Percentiles rank a stretch among this genome's conserved stretches.
Conservation (phyloP, 2,329 filamentous ascomycete genomes). For the Phaeosphaeria sp. region DNA sequence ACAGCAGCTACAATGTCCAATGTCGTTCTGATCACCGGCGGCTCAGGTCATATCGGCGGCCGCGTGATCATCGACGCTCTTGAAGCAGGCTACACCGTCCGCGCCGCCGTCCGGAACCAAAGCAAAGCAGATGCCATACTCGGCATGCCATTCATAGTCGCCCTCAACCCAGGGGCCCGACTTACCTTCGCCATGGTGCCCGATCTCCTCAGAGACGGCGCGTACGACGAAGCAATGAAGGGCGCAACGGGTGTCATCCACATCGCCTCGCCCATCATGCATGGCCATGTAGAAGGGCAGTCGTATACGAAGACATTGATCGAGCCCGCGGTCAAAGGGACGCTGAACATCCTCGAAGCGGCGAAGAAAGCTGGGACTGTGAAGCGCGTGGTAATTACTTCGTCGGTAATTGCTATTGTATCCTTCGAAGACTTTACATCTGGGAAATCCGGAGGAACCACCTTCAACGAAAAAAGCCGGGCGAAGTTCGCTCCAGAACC, state of each 20-base stretch:
- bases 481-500: not conserved
- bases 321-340: not conserved
- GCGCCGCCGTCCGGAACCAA: not conserved
- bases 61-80: not conserved
- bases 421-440: not conserved
- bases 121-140: not conserved
- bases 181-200: not conserved
- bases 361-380: not conserved
- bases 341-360: not conserved
- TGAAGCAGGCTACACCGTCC: not conserved
- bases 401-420: not conserved
- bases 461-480: not conserved
- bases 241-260: not conserved
- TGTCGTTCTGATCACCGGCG: not conserved
- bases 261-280: not conserved
- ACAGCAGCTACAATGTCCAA: not conserved
- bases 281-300: not conserved
- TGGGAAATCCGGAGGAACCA: not conserved
- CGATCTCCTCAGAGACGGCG: not conserved
- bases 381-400: not conserved
- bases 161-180: not conserved
- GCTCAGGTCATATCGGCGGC: not conserved
- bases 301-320: not conserved
- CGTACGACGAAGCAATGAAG: not conserved
- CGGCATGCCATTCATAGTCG: not conserved